phyloP scores from a whole-genome alignment of 805 yeast species.

The Ogataea dorogensis region DNA sequence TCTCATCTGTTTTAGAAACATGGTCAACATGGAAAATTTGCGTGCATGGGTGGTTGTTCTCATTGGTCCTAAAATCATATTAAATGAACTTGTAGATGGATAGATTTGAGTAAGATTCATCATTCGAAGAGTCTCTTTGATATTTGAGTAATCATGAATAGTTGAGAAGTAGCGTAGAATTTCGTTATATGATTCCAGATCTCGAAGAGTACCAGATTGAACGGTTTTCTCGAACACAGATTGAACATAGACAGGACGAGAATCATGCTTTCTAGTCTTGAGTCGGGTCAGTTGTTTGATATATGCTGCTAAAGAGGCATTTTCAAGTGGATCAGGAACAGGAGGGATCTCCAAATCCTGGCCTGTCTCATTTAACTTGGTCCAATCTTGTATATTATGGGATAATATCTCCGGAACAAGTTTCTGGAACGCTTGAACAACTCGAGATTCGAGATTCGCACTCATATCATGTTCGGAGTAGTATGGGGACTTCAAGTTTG shows the following conservation, averaged over 20 bases:
- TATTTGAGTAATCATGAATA: conserved; percentile 11
- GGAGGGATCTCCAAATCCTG: conserved; percentile 12
- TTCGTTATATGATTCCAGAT: conserved; percentile 16
- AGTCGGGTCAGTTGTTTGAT: conserved; percentile 9
- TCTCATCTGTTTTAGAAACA: conserved; percentile 20
- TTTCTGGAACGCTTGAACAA: conserved; percentile 13
- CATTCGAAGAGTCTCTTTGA: conserved; percentile 9
- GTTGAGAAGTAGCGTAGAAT: conserved; percentile 19
- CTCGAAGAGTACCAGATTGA: conserved; percentile 11
- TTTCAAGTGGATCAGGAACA: conserved; percentile 13
- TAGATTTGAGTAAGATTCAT: conserved; percentile 8
- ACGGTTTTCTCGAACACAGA: conserved; percentile 12
- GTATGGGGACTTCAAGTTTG: conserved; percentile 2
- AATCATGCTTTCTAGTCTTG: conserved; percentile 14
- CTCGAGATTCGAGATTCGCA: conserved; percentile 16
- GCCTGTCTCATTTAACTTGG: conserved; percentile 2
- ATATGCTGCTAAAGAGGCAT: conserved; percentile 8
- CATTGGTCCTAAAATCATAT: conserved; percentile 19
- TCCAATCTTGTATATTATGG: conserved; percentile 7
- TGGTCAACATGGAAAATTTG: conserved; percentile 12
- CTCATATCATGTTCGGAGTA: conserved; percentile 10
- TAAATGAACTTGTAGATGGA: conserved; percentile 20
- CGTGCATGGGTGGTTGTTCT: conserved; percentile 7
- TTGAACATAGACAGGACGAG: conserved; percentile 11
- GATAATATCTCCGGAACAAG: conserved; percentile 5